Evolutionary conservation across 1,284 basidiomycete species (phyloP).

Genomic region (Schizophyllum amplum): DNA sequence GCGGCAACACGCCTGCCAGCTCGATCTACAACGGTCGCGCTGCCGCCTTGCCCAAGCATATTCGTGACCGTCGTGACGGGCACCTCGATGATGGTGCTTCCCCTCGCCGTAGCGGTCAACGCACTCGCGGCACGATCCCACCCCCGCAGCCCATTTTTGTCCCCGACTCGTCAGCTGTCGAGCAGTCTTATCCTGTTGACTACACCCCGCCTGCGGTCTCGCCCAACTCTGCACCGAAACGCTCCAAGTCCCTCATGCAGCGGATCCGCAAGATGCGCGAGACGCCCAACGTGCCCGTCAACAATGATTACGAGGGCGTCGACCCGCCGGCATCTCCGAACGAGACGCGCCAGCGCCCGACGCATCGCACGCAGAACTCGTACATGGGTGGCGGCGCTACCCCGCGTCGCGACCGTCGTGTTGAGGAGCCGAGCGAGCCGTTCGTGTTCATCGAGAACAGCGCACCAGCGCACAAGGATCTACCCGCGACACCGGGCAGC

Average conservation of each 20-base stretch:
- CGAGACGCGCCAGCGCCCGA: conserved; percentile 36
- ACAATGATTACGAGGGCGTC: conserved; percentile 28
- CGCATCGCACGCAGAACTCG: conserved; percentile 62
- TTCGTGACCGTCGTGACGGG: conserved; percentile 36
- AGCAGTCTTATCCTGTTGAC: neutral
- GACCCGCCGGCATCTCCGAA: conserved; percentile 31
- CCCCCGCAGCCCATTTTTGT: conserved; percentile 77
- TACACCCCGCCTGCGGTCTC: conserved; percentile 10
- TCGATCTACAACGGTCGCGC: conserved; percentile 52
- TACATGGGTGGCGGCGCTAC: conserved; percentile 46
- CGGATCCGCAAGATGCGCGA: conserved; percentile 81
- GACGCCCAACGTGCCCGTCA: conserved; percentile 71
- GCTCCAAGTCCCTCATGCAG: conserved; percentile 75
- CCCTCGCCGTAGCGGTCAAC: conserved; percentile 23
- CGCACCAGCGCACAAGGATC: conserved; percentile 48
- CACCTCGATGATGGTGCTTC: conserved; percentile 31
- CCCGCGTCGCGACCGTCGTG: conserved; percentile 20
- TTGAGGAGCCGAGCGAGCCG: conserved; percentile 37
- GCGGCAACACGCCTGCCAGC: conserved; percentile 49
- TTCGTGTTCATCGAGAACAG: conserved; percentile 52
- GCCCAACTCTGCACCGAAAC: conserved; percentile 45
- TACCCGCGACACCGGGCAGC: conserved; percentile 43
- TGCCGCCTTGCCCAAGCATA: conserved; percentile 21
- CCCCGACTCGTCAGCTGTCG: conserved; percentile 34
- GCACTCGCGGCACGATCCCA: conserved; percentile 46